Base-by-base conservation (phyloP, 805 yeast genomes). In the Lachancea nothofagi region DNA sequence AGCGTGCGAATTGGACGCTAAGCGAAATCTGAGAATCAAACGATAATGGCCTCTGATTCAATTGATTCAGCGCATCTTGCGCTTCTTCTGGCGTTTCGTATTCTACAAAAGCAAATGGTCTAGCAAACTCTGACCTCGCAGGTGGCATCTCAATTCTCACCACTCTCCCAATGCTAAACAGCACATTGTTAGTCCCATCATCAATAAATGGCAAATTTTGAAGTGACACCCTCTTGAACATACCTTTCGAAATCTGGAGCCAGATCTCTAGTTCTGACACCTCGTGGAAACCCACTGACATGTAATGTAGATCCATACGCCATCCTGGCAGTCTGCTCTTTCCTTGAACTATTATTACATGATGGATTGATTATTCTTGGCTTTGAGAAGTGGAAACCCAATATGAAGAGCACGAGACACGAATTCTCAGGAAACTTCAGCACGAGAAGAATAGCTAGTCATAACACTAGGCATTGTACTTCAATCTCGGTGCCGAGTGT, bases 31-130 rank as follows among this genome's bases (percentile, higher is more conserved):
- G 59, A 31, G 57, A 50, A 42, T 75, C 62, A 30, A 66, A 61
- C 1, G 72, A 67, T 26, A 72, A 55, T 13, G 67, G 65, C 45
- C 70, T 66, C n/a, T 70, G 71, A 45, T 70, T 64, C 35, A 73
- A 54, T 32, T 57, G 64, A 29, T 65, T 69, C 13, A 78, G 50
- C 7, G 82, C 80, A 26, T 65, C 65, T 47, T 75, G 76, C 46
- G 80, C 76, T 52, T 73, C 78, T 46, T 71, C 74, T 12, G 62
- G 51, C 36, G 63, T 69, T 46, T 70, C 67, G 55, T 69, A 78
- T 52, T 78, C 81, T 19, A 78, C 83, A 59, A 78, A 78, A 6
- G 82, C 84, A 51, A 68, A 78, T 50, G 77, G 78, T 45, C 74
- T 69, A 29, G 78, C 77, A 48, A 74, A 79, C 41, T 71, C 71